A percentile compares a stretch with the other conserved stretches of the same genome.
Evolutionary conservation across 2,329 filamentous ascomycete species (phyloP).

Genomic region (Alternaria sp.): DNA sequence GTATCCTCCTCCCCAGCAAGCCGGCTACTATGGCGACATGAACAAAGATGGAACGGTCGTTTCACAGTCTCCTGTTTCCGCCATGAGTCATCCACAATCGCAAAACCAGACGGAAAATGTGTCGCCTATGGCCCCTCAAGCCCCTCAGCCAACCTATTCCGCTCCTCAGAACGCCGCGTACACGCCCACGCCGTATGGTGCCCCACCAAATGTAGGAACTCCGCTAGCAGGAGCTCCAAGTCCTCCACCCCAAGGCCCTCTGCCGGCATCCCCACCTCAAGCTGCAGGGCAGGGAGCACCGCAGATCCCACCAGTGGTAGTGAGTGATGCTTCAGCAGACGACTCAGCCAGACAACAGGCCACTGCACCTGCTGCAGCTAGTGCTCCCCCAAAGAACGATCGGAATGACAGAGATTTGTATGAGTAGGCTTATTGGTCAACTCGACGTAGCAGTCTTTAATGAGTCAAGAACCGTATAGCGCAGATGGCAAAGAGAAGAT

Average conservation of each 20-base stretch:
- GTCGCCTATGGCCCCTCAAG: slow-evolving; percentile 17
- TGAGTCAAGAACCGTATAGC: background rate
- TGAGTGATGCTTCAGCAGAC: slow-evolving; percentile 7
- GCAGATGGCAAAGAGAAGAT: background rate
- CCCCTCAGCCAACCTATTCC: slow-evolving; percentile 22
- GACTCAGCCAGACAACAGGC: background rate
- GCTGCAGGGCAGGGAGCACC: slow-evolving; percentile 1
- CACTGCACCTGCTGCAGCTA: slow-evolving; percentile 10
- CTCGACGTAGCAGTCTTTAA: background rate
- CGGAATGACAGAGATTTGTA: slow-evolving; percentile 29
- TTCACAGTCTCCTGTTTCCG: slow-evolving; percentile 17
- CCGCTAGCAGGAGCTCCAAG: background rate
- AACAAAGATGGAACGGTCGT: slow-evolving; percentile 23
- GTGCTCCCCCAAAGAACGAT: slow-evolving; percentile 20
- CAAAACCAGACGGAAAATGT: slow-evolving; percentile 11
- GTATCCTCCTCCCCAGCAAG: slow-evolving; percentile 20
- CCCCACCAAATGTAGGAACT: background rate
- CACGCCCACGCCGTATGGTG: background rate
- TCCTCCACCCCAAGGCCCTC: slow-evolving; percentile 13
- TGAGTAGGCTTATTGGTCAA: slow-evolving; percentile 15
- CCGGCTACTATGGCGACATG: slow-evolving; percentile 27
- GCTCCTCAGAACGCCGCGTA: slow-evolving; percentile 9
- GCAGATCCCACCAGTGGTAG: slow-evolving; percentile 2
- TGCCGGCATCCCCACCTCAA: slow-evolving; percentile 11
- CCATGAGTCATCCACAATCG: background rate